Evolutionary conservation across 805 yeast genomes (phyloP), one percentile per base, ranked within the genome.

Genomic region (Metschnikowia cerradonensis): DNA sequence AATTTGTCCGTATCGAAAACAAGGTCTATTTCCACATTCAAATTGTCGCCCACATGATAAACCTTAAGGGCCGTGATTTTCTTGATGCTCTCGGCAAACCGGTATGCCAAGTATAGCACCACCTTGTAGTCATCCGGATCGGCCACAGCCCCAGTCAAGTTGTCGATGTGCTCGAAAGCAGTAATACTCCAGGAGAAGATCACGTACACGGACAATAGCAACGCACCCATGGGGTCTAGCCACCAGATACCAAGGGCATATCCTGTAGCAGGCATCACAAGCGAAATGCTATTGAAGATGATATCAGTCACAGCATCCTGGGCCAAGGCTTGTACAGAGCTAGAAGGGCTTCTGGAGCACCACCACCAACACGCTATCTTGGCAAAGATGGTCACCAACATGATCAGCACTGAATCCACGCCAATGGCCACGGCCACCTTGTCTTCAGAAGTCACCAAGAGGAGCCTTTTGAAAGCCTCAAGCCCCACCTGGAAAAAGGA

Each of bases 271-370:
- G 95, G 95, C 75, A 87, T 85, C 14, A 87, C 53, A 23, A 88
- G 75, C 1, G 94, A 86, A 40, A 85, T 84, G 1, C 76, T 60
- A 67, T 88, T 88, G 73, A 87, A 87, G 3, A 86, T 77, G 32
- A 87, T 79, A 65, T 88, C 95, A 0, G 91, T 87, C 66, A 77
- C 73, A 0, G 94, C 94, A 67, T 88, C 95, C 65, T 86, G 92
- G 1, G 91, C 88, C 49, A 87, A 70, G 0, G 95, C 95, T 60
- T 82, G 86, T 2, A 88, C 84, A 0, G 90, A 82, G 15, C 85
- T 78, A 14, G 89, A 83, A 15, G 75, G 68, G 53, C 85, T 77
- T 13, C 72, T 67, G 37, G 77, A 69, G 61, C 92, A 87, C 81
- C 87, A 80, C 11, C 78, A 30, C 75, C 80, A 88, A 58, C 90